Evolutionary conservation across 345 rosid species (phyloP).

Genomic region (Eucalyptus pauciflora): DNA sequence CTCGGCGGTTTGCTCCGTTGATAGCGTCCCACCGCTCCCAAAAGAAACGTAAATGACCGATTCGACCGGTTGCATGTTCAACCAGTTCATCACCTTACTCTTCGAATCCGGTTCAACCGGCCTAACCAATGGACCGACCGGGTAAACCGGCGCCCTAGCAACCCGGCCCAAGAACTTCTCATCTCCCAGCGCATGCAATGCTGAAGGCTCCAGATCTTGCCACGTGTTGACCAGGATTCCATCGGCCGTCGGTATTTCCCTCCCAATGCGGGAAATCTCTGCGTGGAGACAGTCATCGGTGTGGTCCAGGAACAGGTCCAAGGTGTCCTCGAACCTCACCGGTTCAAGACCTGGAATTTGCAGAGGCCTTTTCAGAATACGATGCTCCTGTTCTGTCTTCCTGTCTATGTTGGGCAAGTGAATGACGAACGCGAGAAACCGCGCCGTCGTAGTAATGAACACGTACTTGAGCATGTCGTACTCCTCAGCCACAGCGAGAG

Average conservation of each 20-base stretch:
- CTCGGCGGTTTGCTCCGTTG: constrained; percentile 11
- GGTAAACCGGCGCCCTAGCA: not conserved
- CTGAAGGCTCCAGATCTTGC: constrained; percentile 20
- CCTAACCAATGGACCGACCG: constrained; percentile 7
- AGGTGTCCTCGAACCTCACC: constrained; percentile 20
- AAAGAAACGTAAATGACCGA: constrained; percentile 56
- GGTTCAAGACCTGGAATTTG: constrained; percentile 44
- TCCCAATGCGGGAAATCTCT: constrained; percentile 2
- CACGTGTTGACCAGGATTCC: constrained; percentile 55
- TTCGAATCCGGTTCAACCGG: not conserved
- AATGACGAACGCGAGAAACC: constrained; percentile 36
- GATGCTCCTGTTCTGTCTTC: constrained; percentile 8
- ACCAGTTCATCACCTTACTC: constrained; percentile 10
- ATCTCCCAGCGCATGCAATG: constrained; percentile 5
- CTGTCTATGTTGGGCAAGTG: constrained; percentile 22
- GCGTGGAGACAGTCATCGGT: not conserved
- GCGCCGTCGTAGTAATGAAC: constrained; percentile 34
- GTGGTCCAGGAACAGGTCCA: constrained; percentile 11
- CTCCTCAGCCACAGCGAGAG: constrained; percentile 26
- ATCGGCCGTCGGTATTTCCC: constrained; percentile 7
- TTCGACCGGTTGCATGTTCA: constrained; percentile 22
- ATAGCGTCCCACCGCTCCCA: constrained; percentile 57
- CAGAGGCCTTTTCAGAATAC: constrained; percentile 1
- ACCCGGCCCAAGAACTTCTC: not conserved
- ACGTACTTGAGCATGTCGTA: constrained; percentile 35